phyloP scores from a whole-genome alignment of 108 stramenopile genomes.

The Skeletonema marinoi region DNA sequence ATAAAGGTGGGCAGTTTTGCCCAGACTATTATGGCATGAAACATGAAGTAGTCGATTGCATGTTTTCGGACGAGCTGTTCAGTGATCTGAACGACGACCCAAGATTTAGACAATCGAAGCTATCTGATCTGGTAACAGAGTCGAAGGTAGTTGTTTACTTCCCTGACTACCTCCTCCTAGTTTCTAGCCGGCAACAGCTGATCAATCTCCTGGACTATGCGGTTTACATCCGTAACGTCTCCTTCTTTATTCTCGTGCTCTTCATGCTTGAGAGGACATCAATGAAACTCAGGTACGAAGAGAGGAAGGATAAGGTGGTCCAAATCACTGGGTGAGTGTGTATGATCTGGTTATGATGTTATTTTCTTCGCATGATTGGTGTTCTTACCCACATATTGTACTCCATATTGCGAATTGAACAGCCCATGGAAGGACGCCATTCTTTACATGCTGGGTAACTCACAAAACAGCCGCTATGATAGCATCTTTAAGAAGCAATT shows the following conservation, averaged over 20 bases:
- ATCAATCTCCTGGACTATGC: constrained; percentile 60
- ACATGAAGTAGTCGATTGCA: constrained; percentile 56
- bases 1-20: constrained; percentile 57
- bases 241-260: constrained; percentile 53
- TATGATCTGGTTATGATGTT: not conserved
- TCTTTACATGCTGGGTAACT: constrained; percentile 32
- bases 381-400: not conserved
- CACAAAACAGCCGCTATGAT: constrained; percentile 39
- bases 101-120: constrained; percentile 30
- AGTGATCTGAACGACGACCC: constrained; percentile 58
- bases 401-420: not conserved
- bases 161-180: constrained; percentile 52
- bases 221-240: constrained; percentile 48
- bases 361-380: not conserved
- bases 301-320: constrained; percentile 43
- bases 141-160: constrained; percentile 57
- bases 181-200: constrained; percentile 49
- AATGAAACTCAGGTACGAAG: constrained; percentile 30
- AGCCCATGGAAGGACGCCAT: constrained; percentile 59
- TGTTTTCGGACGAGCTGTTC: constrained; percentile 39
- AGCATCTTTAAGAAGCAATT: constrained; percentile 53
- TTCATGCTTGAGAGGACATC: constrained; percentile 45
- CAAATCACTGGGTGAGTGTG: constrained; percentile 46
- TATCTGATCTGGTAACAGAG: constrained; percentile 49
- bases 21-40: constrained; percentile 65